Conservation (phyloP, 768 basidiomycete genomes). For the Hirschioporus abietinus region DNA sequence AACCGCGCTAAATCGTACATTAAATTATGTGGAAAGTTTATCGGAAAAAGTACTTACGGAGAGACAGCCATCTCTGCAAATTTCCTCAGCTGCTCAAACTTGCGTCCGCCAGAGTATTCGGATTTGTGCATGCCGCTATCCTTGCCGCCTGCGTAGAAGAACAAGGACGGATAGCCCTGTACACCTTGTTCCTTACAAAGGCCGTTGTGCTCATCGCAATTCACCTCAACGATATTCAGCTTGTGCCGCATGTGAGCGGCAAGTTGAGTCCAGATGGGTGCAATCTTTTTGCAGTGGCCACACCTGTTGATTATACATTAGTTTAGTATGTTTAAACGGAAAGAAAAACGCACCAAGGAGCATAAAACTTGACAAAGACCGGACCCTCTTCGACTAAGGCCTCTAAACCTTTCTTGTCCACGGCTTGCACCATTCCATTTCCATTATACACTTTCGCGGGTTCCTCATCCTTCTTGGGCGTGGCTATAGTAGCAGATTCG, state of each 20-base stretch:
- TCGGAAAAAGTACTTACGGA: slow-evolving; percentile 43
- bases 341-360: slow-evolving; percentile 61
- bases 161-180: slow-evolving; percentile 78
- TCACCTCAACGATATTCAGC: slow-evolving; percentile 77
- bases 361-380: slow-evolving; percentile 77
- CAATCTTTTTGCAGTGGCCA: slow-evolving; percentile 93
- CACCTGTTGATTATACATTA: slow-evolving; percentile 44
- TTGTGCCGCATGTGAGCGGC: slow-evolving; percentile 64
- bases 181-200: slow-evolving; percentile 67
- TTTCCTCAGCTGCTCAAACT: slow-evolving; percentile 59
- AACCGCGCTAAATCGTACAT: slow-evolving; percentile 26
- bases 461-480: not conserved
- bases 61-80: slow-evolving; percentile 75
- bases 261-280: slow-evolving; percentile 74
- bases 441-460: slow-evolving; percentile 24
- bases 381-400: slow-evolving; percentile 40
- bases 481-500: not conserved
- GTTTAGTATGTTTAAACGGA: not conserved
- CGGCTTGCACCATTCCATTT: slow-evolving; percentile 31
- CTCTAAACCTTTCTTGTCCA: slow-evolving; percentile 45
- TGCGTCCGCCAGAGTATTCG: slow-evolving; percentile 74
- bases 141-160: slow-evolving; percentile 54
- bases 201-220: slow-evolving; percentile 73
- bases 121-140: slow-evolving; percentile 29
- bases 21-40: slow-evolving; percentile 5